phyloP scores from a whole-genome alignment of 2,329 filamentous ascomycete genomes.

The Pseudocercospora pini-densiflorae region DNA sequence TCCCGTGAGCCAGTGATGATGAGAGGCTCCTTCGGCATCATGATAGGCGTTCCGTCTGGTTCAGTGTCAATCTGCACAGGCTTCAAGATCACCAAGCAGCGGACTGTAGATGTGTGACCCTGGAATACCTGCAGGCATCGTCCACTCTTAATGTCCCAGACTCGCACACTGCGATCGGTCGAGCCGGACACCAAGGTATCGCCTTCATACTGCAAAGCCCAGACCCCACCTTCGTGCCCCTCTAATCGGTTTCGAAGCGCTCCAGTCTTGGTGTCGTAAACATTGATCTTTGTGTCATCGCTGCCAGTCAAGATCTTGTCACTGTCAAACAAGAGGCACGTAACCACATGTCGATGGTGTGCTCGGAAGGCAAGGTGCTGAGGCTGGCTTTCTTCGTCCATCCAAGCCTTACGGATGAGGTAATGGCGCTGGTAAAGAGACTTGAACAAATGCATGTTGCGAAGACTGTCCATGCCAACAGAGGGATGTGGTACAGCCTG shows the following conservation, averaged over 20 bases:
- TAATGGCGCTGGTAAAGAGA: slow-evolving; percentile 92
- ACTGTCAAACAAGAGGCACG: slow-evolving; percentile 94
- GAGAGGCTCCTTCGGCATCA: slow-evolving; percentile 91
- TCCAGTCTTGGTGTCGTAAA: slow-evolving; percentile 96
- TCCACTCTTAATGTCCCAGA: slow-evolving; percentile 96
- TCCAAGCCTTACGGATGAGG: slow-evolving; percentile 91
- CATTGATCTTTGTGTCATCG: slow-evolving; percentile 96
- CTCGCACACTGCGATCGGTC: slow-evolving; percentile 96
- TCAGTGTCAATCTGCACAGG: slow-evolving; percentile 76
- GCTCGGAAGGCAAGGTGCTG: slow-evolving; percentile 95
- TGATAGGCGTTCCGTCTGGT: slow-evolving; percentile 72
- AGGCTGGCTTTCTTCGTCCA: slow-evolving; percentile 78
- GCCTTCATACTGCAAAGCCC: slow-evolving; percentile 95
- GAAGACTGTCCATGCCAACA: slow-evolving; percentile 76
- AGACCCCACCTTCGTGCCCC: slow-evolving; percentile 95
- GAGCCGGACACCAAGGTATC: slow-evolving; percentile 95
- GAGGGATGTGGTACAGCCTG: slow-evolving; percentile 80
- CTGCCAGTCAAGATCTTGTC: slow-evolving; percentile 98
- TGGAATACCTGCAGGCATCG: slow-evolving; percentile 95
- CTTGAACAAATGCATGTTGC: slow-evolving; percentile 91
- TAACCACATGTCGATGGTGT: slow-evolving; percentile 94
- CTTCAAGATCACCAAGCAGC: slow-evolving; percentile 92
- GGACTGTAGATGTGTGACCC: slow-evolving; percentile 95
- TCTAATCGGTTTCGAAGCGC: slow-evolving; percentile 80
- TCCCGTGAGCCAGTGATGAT: slow-evolving; percentile 98